Evolutionary conservation across 208 protist genomes (phyloP), one percentile per base, ranked within the genome.

Genomic region (Trichomonas tenax): DNA sequence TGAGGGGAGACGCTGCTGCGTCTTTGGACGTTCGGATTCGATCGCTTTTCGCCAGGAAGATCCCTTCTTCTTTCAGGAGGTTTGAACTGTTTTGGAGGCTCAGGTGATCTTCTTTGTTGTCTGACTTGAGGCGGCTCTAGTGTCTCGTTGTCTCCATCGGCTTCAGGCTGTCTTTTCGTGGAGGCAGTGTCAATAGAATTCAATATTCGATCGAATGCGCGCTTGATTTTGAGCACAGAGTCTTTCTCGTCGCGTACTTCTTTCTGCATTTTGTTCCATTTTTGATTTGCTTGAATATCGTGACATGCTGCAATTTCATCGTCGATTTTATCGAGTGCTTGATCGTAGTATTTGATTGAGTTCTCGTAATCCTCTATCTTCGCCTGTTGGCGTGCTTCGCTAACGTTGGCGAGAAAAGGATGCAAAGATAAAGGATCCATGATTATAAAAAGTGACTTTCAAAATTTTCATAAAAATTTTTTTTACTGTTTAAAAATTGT

Each of bases 341-440:
- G 41, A 48, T 51, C 40, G 46, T 93, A 93, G 6, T 23, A 51
- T 34, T 17, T 14, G 11, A 97, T 81, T 36, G 97, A 49, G n/a
- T 58, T 81, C 45, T 97, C 96, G 86, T 97, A 97, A 51, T 97
- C 96, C 14, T 97, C 97, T 36, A 97, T 82, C 15, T 96, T 95
- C 34, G 96, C 97, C 23, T 96, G 26, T 89, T 97, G 96, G 14
- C 97, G 63, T 14, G 96, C 81, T 23, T 89, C 38, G 23, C 1
- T 44, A 31, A 89, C 38, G 23, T 89, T 40, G 17, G 31, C 40
- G 10, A 89, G 82, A 46, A 84, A 84, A 84, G 36, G 81, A 84
- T 41, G 36, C 26, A 84, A 84, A 40, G 81, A 3, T 17, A 84
- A 40, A 41, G 26, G 4, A 40, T 84, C 81, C 26, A 84, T 82